Base-by-base conservation (phyloP, 2,329 filamentous ascomycete species). In the Penicillium sp. region DNA sequence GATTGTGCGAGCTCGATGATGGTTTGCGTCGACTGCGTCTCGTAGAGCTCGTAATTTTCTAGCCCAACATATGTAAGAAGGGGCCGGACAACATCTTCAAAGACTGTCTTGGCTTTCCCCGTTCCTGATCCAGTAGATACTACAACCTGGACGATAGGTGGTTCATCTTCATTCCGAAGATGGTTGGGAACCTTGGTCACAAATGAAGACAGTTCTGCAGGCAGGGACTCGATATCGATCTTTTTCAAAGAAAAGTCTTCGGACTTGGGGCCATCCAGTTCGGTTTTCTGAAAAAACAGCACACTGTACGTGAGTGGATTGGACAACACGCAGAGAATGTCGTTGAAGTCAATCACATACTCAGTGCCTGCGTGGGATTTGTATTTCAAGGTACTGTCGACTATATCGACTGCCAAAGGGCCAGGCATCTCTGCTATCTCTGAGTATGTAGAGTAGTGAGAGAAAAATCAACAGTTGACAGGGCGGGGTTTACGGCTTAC, bases 111-210 rank as follows among this genome's bases (percentile, higher is more conserved):
- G 0, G 88, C 86, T 15, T 79, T 77, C 1, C 84, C 82, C 1
- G 82, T 82, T 15, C 89, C 89, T 0, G 89, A 90, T 21, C 78
- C 78, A 0, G 82, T 86, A 1, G 89, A 92, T 19, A 92, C 80
- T 23, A 93, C 71, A 19, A 91, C 78, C 65, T 90, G 82, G n/a
- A 79, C 59, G 25, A 43, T 19, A 17, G 53, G 45, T 41, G 50
- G 50, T 62, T 66, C 19, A 51, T 52, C 33, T 27, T 46, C 35
- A 46, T 56, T 19, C 49, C 35, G 38, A 19, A 73, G 62, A 48
- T 72, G 63, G 38, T 21, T 41, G 8, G 72, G 70, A 31, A 68
- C 40, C 3, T 63, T 57, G 6, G 54, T 47, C 7, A 67, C 15
- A 21, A 67, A 65, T 3, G 47, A 45, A 25, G 62, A 62, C 21